Conservation (phyloP, 2,329 filamentous ascomycete species). For the Lasiodiplodia citricola region DNA sequence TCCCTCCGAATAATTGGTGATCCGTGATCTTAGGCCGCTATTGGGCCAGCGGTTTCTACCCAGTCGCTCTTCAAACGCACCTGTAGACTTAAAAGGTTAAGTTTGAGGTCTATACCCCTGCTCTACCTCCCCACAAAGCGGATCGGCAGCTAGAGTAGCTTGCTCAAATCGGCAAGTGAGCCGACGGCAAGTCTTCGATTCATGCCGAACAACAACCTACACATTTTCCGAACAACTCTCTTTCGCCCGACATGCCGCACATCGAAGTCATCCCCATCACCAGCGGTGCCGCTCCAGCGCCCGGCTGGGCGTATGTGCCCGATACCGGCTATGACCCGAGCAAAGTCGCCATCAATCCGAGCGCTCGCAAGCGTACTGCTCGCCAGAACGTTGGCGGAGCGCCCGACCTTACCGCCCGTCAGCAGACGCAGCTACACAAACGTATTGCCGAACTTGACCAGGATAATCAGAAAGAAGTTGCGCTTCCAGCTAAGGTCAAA, state of each 20-base stretch:
- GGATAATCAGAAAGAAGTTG: conserved; percentile 59
- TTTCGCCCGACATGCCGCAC: conserved; percentile 60
- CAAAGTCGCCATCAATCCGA: conserved; percentile 58
- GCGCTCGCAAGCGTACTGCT: conserved; percentile 70
- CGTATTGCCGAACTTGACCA: conserved; percentile 83
- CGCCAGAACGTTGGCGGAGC: conserved; percentile 35
- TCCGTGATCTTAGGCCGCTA: too few relatives aligned
- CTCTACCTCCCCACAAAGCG: not conserved
- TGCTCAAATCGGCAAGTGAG: conserved; percentile 1
- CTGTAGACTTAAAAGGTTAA: not conserved
- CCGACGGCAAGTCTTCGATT: conserved; percentile 16
- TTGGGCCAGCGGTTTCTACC: too few relatives aligned
- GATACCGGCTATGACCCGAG: conserved; percentile 69
- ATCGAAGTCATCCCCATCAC: conserved; percentile 80
- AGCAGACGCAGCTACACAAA: conserved; percentile 80
- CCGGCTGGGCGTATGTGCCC: conserved; percentile 92
- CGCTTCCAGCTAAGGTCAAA: conserved; percentile 48
- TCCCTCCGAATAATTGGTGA: not conserved
- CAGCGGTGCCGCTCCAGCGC: conserved; percentile 68
- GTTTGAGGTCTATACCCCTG: not conserved
- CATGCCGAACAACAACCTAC: not conserved
- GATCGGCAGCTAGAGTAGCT: conserved; percentile 12
- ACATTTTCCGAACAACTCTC: not conserved
- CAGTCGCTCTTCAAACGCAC: too few relatives aligned
- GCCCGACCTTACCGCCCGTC: conserved; percentile 74